A percentile compares a stretch with the other conserved stretches of the same genome.
Evolutionary conservation across 2,329 filamentous ascomycete species (phyloP).

Genomic region (Nothophoma quercina): DNA sequence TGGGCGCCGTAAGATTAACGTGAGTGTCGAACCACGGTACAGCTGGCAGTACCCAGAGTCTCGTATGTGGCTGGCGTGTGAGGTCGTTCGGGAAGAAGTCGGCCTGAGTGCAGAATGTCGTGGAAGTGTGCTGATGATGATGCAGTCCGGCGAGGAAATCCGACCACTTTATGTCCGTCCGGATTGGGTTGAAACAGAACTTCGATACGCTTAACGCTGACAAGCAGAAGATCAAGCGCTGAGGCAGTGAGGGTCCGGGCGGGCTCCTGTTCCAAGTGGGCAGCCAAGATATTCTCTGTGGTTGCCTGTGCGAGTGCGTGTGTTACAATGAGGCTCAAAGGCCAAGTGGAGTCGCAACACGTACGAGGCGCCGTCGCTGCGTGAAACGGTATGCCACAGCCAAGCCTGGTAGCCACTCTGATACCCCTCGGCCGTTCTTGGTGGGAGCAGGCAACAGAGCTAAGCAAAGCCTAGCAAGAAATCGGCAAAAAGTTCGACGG

Average conservation of each 20-base stretch:
- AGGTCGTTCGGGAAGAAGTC: conserved; percentile 19
- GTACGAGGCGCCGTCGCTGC: conserved; percentile 31
- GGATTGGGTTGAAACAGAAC: conserved; percentile 21
- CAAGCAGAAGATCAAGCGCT: conserved; percentile 18
- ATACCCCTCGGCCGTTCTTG: conserved; percentile 17
- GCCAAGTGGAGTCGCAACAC: conserved; percentile 25
- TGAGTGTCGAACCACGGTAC: conserved; percentile 5
- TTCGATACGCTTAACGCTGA: conserved; percentile 18
- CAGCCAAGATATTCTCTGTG: conserved; percentile 19
- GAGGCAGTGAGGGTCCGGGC: conserved; percentile 8
- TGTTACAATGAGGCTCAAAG: conserved; percentile 21
- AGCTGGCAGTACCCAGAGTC: conserved; percentile 8
- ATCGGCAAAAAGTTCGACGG: conserved; percentile 11
- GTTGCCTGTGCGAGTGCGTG: conserved; percentile 16
- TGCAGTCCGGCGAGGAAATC: conserved; percentile 18
- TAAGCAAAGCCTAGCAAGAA: conserved; percentile 19
- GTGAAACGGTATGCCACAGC: conserved; percentile 32
- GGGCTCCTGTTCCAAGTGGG: conserved; percentile 22
- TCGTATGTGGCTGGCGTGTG: conserved; percentile 11
- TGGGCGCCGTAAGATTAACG: conserved; percentile 20
- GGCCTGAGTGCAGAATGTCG: conserved; percentile 17
- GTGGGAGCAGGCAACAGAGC: conserved; percentile 15
- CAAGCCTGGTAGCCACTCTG: conserved; percentile 22
- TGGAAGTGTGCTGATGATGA: conserved; percentile 17
- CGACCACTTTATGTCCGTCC: conserved; percentile 16